Percentiles rank a stretch among this genome's conserved stretches.
Evolutionary conservation across 176 grass and related monocot species (phyloP).

Genomic region (Aechmea fasciata): DNA sequence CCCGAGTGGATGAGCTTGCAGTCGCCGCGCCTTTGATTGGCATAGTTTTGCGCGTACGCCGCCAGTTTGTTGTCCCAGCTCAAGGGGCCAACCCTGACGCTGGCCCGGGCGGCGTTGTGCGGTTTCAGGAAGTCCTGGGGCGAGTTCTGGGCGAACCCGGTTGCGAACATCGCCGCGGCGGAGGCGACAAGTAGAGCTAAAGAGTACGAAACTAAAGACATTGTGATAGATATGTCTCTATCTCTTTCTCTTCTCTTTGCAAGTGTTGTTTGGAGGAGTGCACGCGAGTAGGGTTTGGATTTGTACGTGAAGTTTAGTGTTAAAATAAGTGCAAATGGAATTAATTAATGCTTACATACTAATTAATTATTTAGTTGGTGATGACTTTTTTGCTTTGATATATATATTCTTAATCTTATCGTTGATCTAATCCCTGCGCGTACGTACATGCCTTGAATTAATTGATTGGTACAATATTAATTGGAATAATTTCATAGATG

Average conservation of each 20-base stretch:
- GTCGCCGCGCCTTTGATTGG: conserved; percentile 1
- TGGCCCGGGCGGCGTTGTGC: conserved; percentile 15
- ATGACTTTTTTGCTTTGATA: too few species aligned
- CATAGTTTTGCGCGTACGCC: conserved; percentile 18
- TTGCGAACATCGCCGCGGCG: not conserved
- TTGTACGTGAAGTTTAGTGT: too few species aligned
- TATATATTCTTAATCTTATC: too few species aligned
- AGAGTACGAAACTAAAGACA: not conserved
- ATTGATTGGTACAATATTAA: too few species aligned
- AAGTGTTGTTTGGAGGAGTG: not conserved
- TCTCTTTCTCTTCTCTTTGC: not conserved
- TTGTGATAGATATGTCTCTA: not conserved
- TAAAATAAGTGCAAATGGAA: too few species aligned
- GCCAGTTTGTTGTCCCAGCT: conserved; percentile 10
- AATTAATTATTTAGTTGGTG: too few species aligned
- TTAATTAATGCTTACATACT: too few species aligned
- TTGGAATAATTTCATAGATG: too few species aligned
- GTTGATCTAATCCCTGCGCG: too few species aligned
- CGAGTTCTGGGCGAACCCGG: conserved; percentile 21
- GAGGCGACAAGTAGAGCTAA: not conserved
- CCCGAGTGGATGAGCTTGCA: conserved; percentile 20
- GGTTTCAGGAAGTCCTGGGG: conserved; percentile 17
- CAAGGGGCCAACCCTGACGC: conserved; percentile 8
- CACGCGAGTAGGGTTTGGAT: too few species aligned
- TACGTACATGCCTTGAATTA: too few species aligned